Conservation (phyloP, 2,329 filamentous ascomycete species). For the Epichloe aotearoae region DNA sequence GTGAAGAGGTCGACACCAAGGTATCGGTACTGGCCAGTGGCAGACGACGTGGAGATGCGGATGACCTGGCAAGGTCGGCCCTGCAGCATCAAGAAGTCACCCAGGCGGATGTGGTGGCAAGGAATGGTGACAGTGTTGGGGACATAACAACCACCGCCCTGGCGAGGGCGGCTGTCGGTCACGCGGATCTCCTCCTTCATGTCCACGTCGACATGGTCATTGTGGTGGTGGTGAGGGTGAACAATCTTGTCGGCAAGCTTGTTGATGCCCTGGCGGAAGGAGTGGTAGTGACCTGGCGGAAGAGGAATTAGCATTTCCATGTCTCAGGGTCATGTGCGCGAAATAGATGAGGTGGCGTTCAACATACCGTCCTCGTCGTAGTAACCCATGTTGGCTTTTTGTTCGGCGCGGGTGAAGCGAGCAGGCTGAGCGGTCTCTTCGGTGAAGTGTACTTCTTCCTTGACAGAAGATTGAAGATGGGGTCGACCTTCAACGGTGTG, state of each 20-base stretch:
- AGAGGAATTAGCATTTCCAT: slow-evolving; percentile 7
- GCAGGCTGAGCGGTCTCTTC: slow-evolving; percentile 53
- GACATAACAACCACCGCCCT: slow-evolving; percentile 21
- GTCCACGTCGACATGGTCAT: slow-evolving; percentile 36
- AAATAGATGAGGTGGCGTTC: neutral
- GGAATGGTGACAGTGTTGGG: slow-evolving; percentile 94
- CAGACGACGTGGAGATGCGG: slow-evolving; percentile 94
- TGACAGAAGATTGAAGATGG: slow-evolving; percentile 30
- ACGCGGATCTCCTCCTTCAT: slow-evolving; percentile 15
- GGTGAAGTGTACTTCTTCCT: slow-evolving; percentile 45
- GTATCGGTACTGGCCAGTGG: slow-evolving; percentile 99
- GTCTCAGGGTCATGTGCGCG: slow-evolving; percentile 3
- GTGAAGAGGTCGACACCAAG: slow-evolving; percentile 99
- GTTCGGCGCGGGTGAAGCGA: slow-evolving; percentile 26
- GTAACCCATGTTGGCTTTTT: slow-evolving; percentile 49
- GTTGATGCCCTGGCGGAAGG: slow-evolving; percentile 41
- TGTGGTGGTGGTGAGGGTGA: slow-evolving; percentile 30
- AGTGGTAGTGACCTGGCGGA: slow-evolving; percentile 44
- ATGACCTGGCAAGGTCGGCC: slow-evolving; percentile 99
- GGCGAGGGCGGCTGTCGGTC: slow-evolving; percentile 16
- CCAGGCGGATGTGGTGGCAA: slow-evolving; percentile 98
- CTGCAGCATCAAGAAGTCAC: slow-evolving; percentile 97
- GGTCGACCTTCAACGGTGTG: slow-evolving; percentile 25
- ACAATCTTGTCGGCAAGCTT: slow-evolving; percentile 43
- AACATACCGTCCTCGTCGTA: slow-evolving; percentile 48